phyloP scores from a whole-genome alignment of 2,329 filamentous ascomycete genomes.

The Ophiostoma piceae region DNA sequence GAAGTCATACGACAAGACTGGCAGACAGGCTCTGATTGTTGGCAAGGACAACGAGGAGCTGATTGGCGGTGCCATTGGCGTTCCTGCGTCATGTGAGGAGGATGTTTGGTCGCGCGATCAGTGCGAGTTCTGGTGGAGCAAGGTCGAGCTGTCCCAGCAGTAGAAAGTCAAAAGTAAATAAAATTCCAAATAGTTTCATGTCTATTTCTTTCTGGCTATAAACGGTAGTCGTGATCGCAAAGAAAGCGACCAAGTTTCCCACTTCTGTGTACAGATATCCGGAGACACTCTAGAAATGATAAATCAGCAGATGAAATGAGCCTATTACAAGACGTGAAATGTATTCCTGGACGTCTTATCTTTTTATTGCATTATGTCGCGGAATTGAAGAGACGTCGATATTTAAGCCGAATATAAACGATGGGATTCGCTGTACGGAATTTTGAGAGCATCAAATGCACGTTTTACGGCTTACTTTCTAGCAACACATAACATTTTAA shows the following conservation, averaged over 20 bases:
- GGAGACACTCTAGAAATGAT: no score
- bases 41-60: constrained; percentile 45
- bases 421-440: background rate
- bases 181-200: background rate
- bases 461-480: background rate
- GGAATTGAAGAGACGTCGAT: background rate
- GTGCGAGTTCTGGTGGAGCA: constrained; percentile 46
- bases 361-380: background rate
- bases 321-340: background rate
- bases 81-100: constrained; percentile 36
- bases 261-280: no score
- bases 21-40: constrained; percentile 38
- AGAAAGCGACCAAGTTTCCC: no score
- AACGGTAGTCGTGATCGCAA: no score
- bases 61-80: constrained; percentile 39
- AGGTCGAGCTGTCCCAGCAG: constrained; percentile 29
- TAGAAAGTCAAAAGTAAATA: constrained; percentile 1
- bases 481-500: background rate
- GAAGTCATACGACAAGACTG: constrained; percentile 28
- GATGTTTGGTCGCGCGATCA: constrained; percentile 42
- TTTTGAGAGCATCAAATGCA: background rate
- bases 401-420: background rate
- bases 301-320: no score
- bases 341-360: background rate
- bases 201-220: no score